phyloP scores from a whole-genome alignment of 2,329 filamentous ascomycete genomes.

The Shiraia bambusicola region DNA sequence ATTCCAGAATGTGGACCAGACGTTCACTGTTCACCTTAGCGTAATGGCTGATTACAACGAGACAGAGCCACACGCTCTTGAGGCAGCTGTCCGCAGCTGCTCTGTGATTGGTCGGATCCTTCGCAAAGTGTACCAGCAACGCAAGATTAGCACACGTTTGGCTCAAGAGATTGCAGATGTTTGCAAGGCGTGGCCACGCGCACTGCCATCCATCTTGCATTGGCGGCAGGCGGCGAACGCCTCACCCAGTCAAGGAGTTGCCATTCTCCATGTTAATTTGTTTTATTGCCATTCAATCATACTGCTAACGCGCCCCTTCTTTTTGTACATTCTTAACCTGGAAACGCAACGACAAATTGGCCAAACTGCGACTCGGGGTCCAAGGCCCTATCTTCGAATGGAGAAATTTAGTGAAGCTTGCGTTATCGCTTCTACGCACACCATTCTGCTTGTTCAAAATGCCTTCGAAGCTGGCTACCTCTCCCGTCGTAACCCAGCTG shows the following conservation, averaged over 20 bases:
- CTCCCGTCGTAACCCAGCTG: slow-evolving; percentile 43
- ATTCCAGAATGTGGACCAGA: slow-evolving; percentile 25
- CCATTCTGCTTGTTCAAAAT: slow-evolving; percentile 44
- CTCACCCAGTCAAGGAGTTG: slow-evolving; percentile 55
- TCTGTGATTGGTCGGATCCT: slow-evolving; percentile 61
- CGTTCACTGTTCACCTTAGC: slow-evolving; percentile 15
- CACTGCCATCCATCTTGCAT: slow-evolving; percentile 53
- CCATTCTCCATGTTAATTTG: slow-evolving; percentile 63
- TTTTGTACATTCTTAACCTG: slow-evolving; percentile 58
- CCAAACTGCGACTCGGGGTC: slow-evolving; percentile 27
- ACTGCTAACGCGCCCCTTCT: slow-evolving; percentile 65
- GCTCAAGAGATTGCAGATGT: slow-evolving; percentile 60
- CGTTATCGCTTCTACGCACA: slow-evolving; percentile 46
- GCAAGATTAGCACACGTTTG: slow-evolving; percentile 59
- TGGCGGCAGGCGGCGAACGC: slow-evolving; percentile 52
- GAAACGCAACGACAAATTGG: slow-evolving; percentile 42
- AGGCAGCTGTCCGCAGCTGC: slow-evolving; percentile 60
- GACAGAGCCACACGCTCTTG: slow-evolving; percentile 49
- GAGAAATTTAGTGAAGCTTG: slow-evolving; percentile 51
- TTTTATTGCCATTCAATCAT: slow-evolving; percentile 65
- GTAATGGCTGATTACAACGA: slow-evolving; percentile 28
- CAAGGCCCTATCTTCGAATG: slow-evolving; percentile 45
- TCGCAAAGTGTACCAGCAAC: slow-evolving; percentile 60
- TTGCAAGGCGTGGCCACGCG: slow-evolving; percentile 56
- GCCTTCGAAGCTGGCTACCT: slow-evolving; percentile 46